These are phyloP conservation scores for Tetratostichococcus sp. DNA, from an alignment of 139 green algal species.

Conservation along the genomic window DNA sequence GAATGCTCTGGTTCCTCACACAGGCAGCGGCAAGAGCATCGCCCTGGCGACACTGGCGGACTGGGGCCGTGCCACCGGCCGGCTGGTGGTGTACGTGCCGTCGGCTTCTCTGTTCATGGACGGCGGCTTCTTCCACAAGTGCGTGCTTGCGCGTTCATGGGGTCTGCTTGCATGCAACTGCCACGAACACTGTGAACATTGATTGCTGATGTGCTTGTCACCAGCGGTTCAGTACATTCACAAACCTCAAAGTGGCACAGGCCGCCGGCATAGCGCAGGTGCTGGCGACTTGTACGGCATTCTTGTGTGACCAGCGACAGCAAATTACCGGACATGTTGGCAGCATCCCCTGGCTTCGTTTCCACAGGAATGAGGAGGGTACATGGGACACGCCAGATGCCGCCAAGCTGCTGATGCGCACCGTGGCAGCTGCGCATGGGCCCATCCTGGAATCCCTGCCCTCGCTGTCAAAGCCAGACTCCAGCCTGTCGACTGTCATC, in stretches of 20 bases:
- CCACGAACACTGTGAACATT: too few relatives aligned
- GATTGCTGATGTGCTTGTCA: too few relatives aligned
- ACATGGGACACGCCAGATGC: conserved; percentile 63
- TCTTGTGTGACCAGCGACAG: too few relatives aligned
- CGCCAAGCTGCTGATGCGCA: conserved; percentile 49
- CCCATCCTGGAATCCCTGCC: conserved; percentile 27
- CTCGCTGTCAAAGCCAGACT: not conserved
- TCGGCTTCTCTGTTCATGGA: conserved; percentile 41
- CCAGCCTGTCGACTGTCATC: too few relatives aligned
- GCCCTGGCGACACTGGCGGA: conserved; percentile 51
- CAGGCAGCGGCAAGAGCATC: conserved; percentile 62
- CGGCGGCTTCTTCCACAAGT: conserved; percentile 43
- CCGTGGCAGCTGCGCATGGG: conserved; percentile 34
- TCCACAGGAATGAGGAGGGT: conserved; percentile 8
- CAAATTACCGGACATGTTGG: too few relatives aligned
- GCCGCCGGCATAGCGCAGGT: too few relatives aligned
- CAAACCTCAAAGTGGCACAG: too few relatives aligned
- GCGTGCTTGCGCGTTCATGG: not conserved
- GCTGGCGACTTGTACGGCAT: too few relatives aligned
- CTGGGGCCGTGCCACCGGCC: conserved; percentile 46
- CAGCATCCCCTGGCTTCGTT: conserved; percentile 3
- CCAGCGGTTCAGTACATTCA: too few relatives aligned
- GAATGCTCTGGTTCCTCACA: too few relatives aligned
- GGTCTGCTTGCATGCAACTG: too few relatives aligned
- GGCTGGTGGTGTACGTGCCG: conserved; percentile 67